Base-by-base conservation (phyloP, 495 filamentous ascomycete species). In the Tetracladium marchalianum region DNA sequence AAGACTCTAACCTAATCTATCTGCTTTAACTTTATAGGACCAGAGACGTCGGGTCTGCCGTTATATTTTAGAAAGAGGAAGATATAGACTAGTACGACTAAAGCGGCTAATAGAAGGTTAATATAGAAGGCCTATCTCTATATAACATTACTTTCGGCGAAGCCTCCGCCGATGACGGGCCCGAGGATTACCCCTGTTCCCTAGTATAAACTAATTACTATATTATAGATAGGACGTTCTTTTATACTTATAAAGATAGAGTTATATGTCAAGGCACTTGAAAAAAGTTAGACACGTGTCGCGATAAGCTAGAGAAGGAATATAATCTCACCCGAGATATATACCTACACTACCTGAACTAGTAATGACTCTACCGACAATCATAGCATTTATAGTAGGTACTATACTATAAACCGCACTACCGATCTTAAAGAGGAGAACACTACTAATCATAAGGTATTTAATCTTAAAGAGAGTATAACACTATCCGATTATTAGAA, bases 371-470 rank as follows among this genome's bases (percentile, higher is more conserved):
- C 77, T 61, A 0, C 73, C 77, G 18, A 72, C 48, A 48, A 78
- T 74, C 18, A 80, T 39, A 13, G 64, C 65, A 41, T 71, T 66
- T 61, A 76, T 72, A n/a, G 19, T 62, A 0, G 66, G 73, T 8
- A 77, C 73, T 0, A 60, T 69, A 17, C 74, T 76, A 51, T 76
- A 82, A 5, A 82, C 17, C 4, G 73, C 72, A n/a, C 62, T 67
- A 1, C 69, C 76, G 19, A 56, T 58, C 35, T 69, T 58, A 56
- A 84, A 82, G 6, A 76, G 32, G 12, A 62, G 34, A 4, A 75
- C 54, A 12, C 51, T 61, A 10, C 44, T 13, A 15, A 82, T 58
- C 43, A 69, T 78, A 1, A 76, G 46, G 58, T 55, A 70, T 52
- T 81, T 79, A 5, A 59, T 57, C 32, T 75, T 67, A 57, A 78